Evolutionary conservation across 2,329 filamentous ascomycete species (phyloP).

Genomic region (Fusarium illudens): DNA sequence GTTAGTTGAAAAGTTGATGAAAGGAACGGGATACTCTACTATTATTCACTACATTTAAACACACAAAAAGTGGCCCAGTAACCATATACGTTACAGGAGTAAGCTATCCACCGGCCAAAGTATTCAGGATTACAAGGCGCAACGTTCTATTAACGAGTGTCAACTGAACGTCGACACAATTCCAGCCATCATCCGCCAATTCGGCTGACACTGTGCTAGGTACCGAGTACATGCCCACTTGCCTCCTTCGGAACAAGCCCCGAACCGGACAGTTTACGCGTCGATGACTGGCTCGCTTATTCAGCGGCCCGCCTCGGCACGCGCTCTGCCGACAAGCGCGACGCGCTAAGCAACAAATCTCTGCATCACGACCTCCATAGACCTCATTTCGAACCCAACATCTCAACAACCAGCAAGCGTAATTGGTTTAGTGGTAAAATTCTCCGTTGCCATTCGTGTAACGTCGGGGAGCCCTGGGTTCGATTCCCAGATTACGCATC

Average conservation of each 20-base stretch:
- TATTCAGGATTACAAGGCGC: background rate
- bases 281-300: background rate
- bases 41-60: rapidly evolving
- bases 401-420: conserved; percentile 15
- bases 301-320: background rate
- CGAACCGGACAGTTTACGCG: background rate
- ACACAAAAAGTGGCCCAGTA: background rate
- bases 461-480: conserved; percentile 20
- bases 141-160: background rate
- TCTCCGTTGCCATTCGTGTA: conserved; percentile 21
- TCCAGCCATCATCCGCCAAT: background rate
- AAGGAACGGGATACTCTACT: too few species aligned
- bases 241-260: background rate
- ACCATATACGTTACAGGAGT: background rate
- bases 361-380: background rate
- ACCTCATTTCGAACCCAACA: background rate
- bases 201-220: background rate
- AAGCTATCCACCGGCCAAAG: background rate
- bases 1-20: too few species aligned
- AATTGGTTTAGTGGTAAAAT: conserved; percentile 20
- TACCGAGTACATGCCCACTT: background rate
- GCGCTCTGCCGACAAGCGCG: background rate
- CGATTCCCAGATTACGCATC: conserved; percentile 26
- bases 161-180: background rate
- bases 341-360: background rate